Evolutionary conservation across 140 eudicot species (phyloP), one percentile per base, ranked within the genome.

Genomic region (Oenanthe javanica): DNA sequence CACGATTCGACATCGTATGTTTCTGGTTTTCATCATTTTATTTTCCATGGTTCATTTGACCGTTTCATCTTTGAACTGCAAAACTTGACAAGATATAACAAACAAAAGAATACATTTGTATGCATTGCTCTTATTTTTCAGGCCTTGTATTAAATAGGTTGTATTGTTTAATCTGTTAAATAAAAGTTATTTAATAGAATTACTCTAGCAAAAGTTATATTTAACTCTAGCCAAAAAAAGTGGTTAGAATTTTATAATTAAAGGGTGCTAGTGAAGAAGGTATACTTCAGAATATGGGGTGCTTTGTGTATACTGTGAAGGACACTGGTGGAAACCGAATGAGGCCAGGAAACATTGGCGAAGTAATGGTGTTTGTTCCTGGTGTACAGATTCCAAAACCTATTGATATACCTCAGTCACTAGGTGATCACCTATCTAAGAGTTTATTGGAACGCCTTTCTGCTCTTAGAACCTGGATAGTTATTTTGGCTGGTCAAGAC

Each of bases 401-500:
- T 21, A 88, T 86, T 12, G 97, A 94, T 89, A 90, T 94, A 79
- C 78, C 92, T 47, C 89, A 82, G 77, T 79, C 93, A 57, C 89
- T 92, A 2, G 91, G 90, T 61, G 90, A 89, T 40, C 88, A 87
- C 27, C 81, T 94, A 36, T 78, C 89, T 51, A 94, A 90, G 83
- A 92, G 82, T 86, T 82, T 92, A 80, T 86, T 88, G 79, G 97
- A 94, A 54, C 93, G 92, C 25, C 88, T 94, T 48, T 87, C 91
- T 63, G 98, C 97, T 79, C 96, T 92, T 77, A 90, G 98, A 77
- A 94, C 94, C 43, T 90, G 94, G 75, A 89, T 94, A 77, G 98
- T 94, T 75, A 94, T 92, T 54, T 89, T 92, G 98, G 98, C 97
- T 42, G 91, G 93, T 50, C 97, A 94, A 89, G 98, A 94, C 87